Percentiles rank a stretch among this genome's conserved stretches.
Evolutionary conservation across 768 basidiomycete species (phyloP).

Genomic region (Floccularia luteovirens): DNA sequence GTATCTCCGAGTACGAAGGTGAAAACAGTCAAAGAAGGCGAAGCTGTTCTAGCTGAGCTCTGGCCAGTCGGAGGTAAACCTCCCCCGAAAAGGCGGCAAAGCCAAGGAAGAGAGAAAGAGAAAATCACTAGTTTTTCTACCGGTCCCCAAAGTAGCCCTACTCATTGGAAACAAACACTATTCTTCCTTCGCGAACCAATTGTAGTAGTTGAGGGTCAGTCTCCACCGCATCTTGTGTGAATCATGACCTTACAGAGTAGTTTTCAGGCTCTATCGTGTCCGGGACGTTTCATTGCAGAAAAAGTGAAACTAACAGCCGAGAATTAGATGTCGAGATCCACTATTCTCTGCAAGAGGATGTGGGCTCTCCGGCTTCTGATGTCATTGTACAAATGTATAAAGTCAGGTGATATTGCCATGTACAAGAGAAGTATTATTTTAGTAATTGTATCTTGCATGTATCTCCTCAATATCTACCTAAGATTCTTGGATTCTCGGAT

Average conservation of each 20-base stretch:
- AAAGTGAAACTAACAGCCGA: constrained; percentile 73
- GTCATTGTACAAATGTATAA: constrained; percentile 73
- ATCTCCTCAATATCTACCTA: not conserved
- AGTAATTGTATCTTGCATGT: not conserved
- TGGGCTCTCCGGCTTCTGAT: constrained; percentile 23
- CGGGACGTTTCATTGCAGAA: constrained; percentile 80
- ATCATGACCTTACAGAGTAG: not conserved
- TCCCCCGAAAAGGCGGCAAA: constrained; percentile 51
- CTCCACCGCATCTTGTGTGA: not conserved
- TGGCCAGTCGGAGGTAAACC: constrained; percentile 73
- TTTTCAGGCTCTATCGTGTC: constrained; percentile 58
- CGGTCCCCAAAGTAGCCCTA: constrained; percentile 77
- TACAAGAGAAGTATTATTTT: not conserved
- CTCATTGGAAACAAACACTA: constrained; percentile 96
- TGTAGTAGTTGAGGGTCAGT: constrained; percentile 63
- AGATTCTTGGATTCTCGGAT: not conserved
- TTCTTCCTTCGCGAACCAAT: constrained; percentile 83
- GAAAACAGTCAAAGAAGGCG: constrained; percentile 47
- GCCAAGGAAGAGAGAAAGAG: constrained; percentile 39
- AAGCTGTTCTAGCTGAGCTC: constrained; percentile 64
- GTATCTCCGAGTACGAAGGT: constrained; percentile 46
- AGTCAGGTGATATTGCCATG: constrained; percentile 57
- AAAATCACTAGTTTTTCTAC: constrained; percentile 80
- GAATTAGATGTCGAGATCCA: constrained; percentile 93
- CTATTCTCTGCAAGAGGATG: constrained; percentile 45